A percentile compares a stretch with the other conserved stretches of the same genome.
Conservation (phyloP, 345 rosid species). For the Hibiscus mutabilis region DNA sequence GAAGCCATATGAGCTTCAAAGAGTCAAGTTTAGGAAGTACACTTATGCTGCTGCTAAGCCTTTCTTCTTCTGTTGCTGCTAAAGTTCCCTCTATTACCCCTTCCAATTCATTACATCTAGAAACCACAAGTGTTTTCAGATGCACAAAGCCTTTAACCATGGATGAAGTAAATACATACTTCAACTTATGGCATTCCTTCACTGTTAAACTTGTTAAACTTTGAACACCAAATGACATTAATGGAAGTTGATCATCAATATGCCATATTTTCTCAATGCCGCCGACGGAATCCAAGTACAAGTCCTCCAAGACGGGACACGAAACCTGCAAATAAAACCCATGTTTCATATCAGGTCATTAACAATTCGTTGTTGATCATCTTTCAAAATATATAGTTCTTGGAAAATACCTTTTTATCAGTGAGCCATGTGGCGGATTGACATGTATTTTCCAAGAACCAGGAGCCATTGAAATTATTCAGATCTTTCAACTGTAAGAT, state of each 20-base stretch:
- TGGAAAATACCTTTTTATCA: too few relatives aligned
- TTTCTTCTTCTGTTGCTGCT: neutral
- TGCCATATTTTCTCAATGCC: neutral
- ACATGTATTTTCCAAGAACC: too few relatives aligned
- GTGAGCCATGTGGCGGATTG: too few relatives aligned
- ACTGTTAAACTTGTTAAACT: neutral
- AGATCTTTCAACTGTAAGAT: too few relatives aligned
- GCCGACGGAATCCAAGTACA: neutral
- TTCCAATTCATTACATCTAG: neutral
- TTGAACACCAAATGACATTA: neutral
- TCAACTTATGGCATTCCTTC: neutral
- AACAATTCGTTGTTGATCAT: too few relatives aligned
- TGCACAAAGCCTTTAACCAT: neutral
- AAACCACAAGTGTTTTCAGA: neutral
- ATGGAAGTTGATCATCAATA: neutral
- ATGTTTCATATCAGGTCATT: too few relatives aligned
- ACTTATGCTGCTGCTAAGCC: neutral
- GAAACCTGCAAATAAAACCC: neutral
- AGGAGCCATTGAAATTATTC: too few relatives aligned
- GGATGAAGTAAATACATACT: neutral
- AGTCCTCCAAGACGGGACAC: neutral
- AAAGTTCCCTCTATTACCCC: neutral
- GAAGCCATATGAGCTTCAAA: accelerated
- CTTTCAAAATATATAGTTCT: too few relatives aligned
- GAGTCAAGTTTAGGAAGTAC: neutral